These are phyloP conservation scores for Talaromyces sp. DNA, from an alignment of 2,329 filamentous ascomycete genomes.

Conservation along the genomic window DNA sequence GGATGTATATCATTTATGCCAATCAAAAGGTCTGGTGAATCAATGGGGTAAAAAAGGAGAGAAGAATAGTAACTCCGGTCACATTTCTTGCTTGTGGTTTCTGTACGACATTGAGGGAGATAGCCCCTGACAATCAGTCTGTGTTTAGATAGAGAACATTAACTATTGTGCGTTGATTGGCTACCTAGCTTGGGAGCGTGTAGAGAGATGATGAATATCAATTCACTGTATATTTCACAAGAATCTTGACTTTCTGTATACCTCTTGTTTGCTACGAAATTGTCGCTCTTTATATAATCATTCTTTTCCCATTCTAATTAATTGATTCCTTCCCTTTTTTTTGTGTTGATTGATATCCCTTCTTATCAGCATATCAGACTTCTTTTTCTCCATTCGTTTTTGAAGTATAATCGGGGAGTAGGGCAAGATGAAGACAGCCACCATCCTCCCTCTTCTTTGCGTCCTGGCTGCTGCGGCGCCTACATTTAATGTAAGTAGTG, in stretches of 20 bases:
- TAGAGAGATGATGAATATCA: not conserved
- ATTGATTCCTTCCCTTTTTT: not conserved
- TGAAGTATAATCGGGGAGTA: not conserved
- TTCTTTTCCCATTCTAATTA: not conserved
- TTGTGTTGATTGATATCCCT: not conserved
- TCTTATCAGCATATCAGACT: not conserved
- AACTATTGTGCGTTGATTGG: not conserved
- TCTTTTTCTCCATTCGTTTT: not conserved
- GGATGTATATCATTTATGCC: not conserved
- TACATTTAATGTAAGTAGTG: not conserved
- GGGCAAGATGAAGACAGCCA: conserved; percentile 1
- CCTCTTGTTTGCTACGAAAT: not conserved
- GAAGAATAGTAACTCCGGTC: not conserved
- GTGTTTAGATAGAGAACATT: not conserved
- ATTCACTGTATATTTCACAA: not conserved
- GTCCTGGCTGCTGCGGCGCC: conserved; percentile 9
- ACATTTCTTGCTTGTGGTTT: not conserved
- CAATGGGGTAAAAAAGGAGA: not conserved
- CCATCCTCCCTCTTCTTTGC: conserved; percentile 8
- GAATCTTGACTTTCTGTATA: not conserved
- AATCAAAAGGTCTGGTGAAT: no score
- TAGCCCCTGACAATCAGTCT: not conserved
- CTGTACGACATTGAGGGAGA: not conserved
- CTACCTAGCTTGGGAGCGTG: not conserved
- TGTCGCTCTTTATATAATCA: not conserved